Percentiles rank a stretch among this genome's conserved stretches.
phyloP scores from a whole-genome alignment of 2,329 filamentous ascomycete genomes.

The Penicillium sp. region DNA sequence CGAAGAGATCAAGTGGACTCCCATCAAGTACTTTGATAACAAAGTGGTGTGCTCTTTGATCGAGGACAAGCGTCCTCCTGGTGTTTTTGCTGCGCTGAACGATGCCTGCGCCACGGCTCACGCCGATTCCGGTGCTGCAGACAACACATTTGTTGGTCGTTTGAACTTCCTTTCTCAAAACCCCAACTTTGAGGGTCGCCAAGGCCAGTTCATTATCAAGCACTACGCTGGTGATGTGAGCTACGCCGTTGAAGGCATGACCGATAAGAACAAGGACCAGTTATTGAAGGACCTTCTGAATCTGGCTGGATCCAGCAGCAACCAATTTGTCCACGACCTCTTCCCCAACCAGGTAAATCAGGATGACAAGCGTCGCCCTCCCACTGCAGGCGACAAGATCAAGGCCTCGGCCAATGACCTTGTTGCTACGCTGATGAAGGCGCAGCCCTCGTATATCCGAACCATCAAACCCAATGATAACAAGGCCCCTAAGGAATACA shows the following conservation, averaged over 20 bases:
- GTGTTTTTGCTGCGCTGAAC: slow-evolving; percentile 93
- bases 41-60: slow-evolving; percentile 98
- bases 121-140: slow-evolving; percentile 89
- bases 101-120: slow-evolving; percentile 98
- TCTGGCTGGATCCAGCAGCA: slow-evolving; percentile 78
- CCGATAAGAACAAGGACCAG: slow-evolving; percentile 99
- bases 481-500: slow-evolving; percentile 93
- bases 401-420: slow-evolving; percentile 91
- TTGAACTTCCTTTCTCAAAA: slow-evolving; percentile 85
- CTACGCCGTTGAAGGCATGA: slow-evolving; percentile 94
- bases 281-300: slow-evolving; percentile 90
- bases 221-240: slow-evolving; percentile 97
- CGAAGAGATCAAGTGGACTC: slow-evolving; percentile 97
- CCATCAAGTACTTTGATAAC: slow-evolving; percentile 99
- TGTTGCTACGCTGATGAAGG: slow-evolving; percentile 94
- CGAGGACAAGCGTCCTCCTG: slow-evolving; percentile 84
- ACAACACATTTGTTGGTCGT: slow-evolving; percentile 92
- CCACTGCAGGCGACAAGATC: slow-evolving; percentile 95
- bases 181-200: slow-evolving; percentile 84
- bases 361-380: slow-evolving; percentile 90
- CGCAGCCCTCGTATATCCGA: slow-evolving; percentile 94
- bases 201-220: slow-evolving; percentile 97
- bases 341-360: slow-evolving; percentile 94
- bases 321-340: slow-evolving; percentile 79
- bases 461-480: slow-evolving; percentile 99